Conservation (phyloP, 2,329 filamentous ascomycete species). For the Allantophomopsis cytisporea region DNA sequence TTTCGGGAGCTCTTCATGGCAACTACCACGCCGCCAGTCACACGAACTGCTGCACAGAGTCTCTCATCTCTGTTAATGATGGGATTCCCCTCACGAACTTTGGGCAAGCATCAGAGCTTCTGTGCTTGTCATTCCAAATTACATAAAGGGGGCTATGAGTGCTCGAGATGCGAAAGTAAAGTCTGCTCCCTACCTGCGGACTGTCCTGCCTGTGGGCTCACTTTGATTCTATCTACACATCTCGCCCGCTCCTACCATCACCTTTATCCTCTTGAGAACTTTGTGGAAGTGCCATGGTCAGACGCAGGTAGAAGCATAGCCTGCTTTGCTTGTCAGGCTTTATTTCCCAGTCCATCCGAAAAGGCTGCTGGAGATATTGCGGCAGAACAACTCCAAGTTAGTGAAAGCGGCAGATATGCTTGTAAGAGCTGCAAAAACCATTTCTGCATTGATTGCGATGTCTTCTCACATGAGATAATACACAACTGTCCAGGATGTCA, state of each 20-base stretch:
- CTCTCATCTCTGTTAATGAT: conserved; percentile 75
- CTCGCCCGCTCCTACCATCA: conserved; percentile 89
- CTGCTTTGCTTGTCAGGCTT: conserved; percentile 66
- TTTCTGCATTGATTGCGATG: conserved; percentile 97
- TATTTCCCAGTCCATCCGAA: conserved; percentile 43
- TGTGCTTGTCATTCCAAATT: conserved; percentile 87
- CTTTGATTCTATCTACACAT: conserved; percentile 87
- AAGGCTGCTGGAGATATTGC: conserved; percentile 9
- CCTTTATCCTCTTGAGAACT: conserved; percentile 79
- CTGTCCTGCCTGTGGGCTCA: conserved; percentile 83
- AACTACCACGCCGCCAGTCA: conserved; percentile 79
- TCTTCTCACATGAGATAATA: conserved; percentile 85
- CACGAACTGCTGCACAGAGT: conserved; percentile 47
- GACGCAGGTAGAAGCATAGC: conserved; percentile 39
- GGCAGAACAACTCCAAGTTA: conserved; percentile 34
- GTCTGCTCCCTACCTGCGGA: conserved; percentile 84
- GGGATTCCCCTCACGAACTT: conserved; percentile 84
- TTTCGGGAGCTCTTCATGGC: conserved; percentile 82
- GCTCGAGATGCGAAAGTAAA: conserved; percentile 76
- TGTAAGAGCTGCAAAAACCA: conserved; percentile 79
- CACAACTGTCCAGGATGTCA: conserved; percentile 90
- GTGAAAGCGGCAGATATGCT: conserved; percentile 77
- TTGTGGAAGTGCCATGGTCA: conserved; percentile 79
- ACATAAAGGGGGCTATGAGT: conserved; percentile 74
- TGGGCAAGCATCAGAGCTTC: conserved; percentile 58